These are phyloP conservation scores for Periconia sp. DNA, from an alignment of 2,329 filamentous ascomycete species.

Conservation along the genomic window DNA sequence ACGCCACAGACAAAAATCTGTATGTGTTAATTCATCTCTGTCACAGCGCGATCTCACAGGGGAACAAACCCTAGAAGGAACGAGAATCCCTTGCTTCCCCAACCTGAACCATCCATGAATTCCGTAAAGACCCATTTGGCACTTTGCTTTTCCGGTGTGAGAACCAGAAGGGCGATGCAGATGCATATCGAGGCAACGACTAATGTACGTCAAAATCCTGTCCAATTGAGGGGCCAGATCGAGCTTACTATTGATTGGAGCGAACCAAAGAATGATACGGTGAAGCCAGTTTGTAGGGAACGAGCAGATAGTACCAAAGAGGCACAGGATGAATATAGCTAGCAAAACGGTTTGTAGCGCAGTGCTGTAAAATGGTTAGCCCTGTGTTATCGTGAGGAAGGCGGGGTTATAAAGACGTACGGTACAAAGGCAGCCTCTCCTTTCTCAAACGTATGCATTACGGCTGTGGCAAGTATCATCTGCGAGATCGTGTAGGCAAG, in stretches of 20 bases:
- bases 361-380: slow-evolving; percentile 44
- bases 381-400: background rate
- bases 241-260: slow-evolving; percentile 61
- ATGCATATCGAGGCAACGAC: slow-evolving; percentile 63
- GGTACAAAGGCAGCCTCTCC: slow-evolving; percentile 58
- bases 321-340: slow-evolving; percentile 57
- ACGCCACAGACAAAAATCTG: slow-evolving; percentile 58
- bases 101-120: slow-evolving; percentile 64
- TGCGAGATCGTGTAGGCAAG: slow-evolving; percentile 65
- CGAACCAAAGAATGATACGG: slow-evolving; percentile 64
- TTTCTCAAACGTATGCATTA: slow-evolving; percentile 62
- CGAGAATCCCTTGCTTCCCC: slow-evolving; percentile 62
- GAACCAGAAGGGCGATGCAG: slow-evolving; percentile 59
- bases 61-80: slow-evolving; percentile 59
- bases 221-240: too few species aligned
- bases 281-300: slow-evolving; percentile 63
- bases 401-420: slow-evolving; percentile 44
- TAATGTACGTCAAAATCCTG: slow-evolving; percentile 7
- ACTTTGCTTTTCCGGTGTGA: slow-evolving; percentile 61
- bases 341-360: slow-evolving; percentile 61
- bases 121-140: slow-evolving; percentile 63
- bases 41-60: background rate
- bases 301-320: slow-evolving; percentile 63
- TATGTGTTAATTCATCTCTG: slow-evolving; percentile 16
- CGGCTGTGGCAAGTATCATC: slow-evolving; percentile 63